Percentiles rank a stretch among this genome's conserved stretches.
Evolutionary conservation across 768 basidiomycete genomes (phyloP).

Genomic region (Amanita phalloides): DNA sequence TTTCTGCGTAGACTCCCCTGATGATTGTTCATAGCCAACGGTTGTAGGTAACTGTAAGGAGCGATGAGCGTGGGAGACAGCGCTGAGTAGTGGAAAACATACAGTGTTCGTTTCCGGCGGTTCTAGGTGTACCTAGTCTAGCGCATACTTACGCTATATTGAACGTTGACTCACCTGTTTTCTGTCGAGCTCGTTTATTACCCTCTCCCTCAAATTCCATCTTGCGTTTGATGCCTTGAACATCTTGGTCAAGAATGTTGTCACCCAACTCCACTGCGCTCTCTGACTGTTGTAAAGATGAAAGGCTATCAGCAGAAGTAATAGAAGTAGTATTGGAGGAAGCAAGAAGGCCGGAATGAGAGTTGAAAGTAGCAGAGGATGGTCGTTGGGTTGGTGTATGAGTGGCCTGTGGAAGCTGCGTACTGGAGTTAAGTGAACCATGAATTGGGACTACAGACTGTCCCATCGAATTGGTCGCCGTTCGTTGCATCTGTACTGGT

Average conservation of each 20-base stretch:
- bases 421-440: conserved; percentile 11
- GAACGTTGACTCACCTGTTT: conserved; percentile 38
- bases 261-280: conserved; percentile 19
- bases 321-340: conserved; percentile 2
- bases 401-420: conserved; percentile 12
- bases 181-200: conserved; percentile 60
- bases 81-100: conserved; percentile 15
- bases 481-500: conserved; percentile 17
- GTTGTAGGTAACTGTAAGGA: background rate
- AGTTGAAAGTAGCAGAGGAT: conserved; percentile 17
- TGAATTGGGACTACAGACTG: conserved; percentile 4
- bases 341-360: conserved; percentile 4
- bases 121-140: conserved; percentile 23
- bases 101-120: conserved; percentile 35
- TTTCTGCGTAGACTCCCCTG: conserved; percentile 12
- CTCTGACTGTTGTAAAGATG: background rate
- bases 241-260: conserved; percentile 45
- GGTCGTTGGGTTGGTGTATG: conserved; percentile 20
- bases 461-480: conserved; percentile 14
- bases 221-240: conserved; percentile 64
- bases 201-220: conserved; percentile 55
- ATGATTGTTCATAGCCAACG: conserved; percentile 4
- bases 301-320: conserved; percentile 11
- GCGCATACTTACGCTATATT: no score
- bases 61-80: conserved; percentile 6